These are phyloP conservation scores for Globisporangium orthogonon DNA, from an alignment of 352 stramenopile genomes.

Conservation along the genomic window DNA sequence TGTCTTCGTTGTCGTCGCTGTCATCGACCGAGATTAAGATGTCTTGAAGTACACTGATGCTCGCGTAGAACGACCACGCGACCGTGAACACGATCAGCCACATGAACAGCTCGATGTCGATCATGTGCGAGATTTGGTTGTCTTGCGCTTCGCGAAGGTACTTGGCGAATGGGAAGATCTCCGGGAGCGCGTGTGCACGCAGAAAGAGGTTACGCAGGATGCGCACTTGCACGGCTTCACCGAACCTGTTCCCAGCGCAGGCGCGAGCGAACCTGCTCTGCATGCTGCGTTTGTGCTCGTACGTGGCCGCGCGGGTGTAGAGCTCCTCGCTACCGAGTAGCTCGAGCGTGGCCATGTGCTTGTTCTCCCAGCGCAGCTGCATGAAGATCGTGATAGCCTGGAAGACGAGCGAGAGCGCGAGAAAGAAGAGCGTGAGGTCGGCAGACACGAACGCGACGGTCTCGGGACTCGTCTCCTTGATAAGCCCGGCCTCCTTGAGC, in stretches of 20 bases:
- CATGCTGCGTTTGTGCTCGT: conserved; percentile 1
- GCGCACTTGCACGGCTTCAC: conserved; percentile 13
- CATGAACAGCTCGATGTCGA: conserved; percentile 62
- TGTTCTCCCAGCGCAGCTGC: conserved; percentile 33
- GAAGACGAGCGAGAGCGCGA: conserved; percentile 41
- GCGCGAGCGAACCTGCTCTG: not conserved
- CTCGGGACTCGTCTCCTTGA: conserved; percentile 25
- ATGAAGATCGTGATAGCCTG: conserved; percentile 48
- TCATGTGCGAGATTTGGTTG: conserved; percentile 78
- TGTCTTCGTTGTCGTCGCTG: not conserved
- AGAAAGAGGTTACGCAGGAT: conserved; percentile 44
- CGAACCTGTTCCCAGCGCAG: conserved; percentile 4
- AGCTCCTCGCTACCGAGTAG: conserved; percentile 41
- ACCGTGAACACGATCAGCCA: conserved; percentile 49
- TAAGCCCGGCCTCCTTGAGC: conserved; percentile 25
- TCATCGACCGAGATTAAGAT: conserved; percentile 11
- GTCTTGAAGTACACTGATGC: conserved; percentile 12
- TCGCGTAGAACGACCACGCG: conserved; percentile 32
- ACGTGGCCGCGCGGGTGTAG: conserved; percentile 1
- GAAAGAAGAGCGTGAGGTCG: conserved; percentile 51
- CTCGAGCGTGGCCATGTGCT: conserved; percentile 27
- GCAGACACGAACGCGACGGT: conserved; percentile 50
- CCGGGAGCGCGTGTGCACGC: conserved; percentile 25
- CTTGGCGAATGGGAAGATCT: conserved; percentile 66
- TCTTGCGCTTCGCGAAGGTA: conserved; percentile 66